Evolutionary conservation across 2,329 filamentous ascomycete species (phyloP), one percentile per base, ranked within the genome.

Genomic region (Beauveria asiatica): DNA sequence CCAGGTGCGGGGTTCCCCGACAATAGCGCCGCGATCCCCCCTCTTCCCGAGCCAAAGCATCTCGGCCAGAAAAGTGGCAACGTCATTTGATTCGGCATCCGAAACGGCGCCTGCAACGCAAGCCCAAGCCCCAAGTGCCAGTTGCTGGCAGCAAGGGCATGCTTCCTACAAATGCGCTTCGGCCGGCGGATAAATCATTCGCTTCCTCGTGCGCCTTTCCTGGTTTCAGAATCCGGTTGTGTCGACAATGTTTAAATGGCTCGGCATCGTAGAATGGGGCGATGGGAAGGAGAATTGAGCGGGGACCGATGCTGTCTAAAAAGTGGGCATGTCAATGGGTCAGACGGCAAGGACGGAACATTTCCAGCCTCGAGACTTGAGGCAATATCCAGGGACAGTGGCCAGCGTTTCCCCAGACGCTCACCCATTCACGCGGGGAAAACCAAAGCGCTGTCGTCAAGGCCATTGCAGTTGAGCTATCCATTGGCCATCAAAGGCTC

Each of bases 21-120:
- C 41, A 19, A 49, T 58, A 58, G 55, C 55, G 55, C 25, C 55
- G 37, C 55, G 55, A 58, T 58, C n/a, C 45, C 30, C 21, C 51
- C n/a, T 33, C 30, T 11, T 33, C 19, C 53, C 17, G 27, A 27
- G 23, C 53, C 53, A 48, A 48, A 39, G 33, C 45, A 45, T 16
- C 44, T 33, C 41, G 44, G n/a, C 17, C 10, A 17, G 23, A 37
- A 51, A 58, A 58, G 55, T 58, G 45, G 55, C 37, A 23, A 44
- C 44, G 55, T 51, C 55, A 51, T 51, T 25, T 51, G 55, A 51
- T 58, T 58, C 55, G 23, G 33, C 17, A 23, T 44, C 13, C 55
- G 46, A 51, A 25, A 51, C 33, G 25, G 37, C 8, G 49, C 49
- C 25, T n/a, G n/a, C 13, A 19, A 46, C 53, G 42, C 53, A 45